phyloP scores from a whole-genome alignment of 352 stramenopile genomes.

The Pythium guiyangense region DNA sequence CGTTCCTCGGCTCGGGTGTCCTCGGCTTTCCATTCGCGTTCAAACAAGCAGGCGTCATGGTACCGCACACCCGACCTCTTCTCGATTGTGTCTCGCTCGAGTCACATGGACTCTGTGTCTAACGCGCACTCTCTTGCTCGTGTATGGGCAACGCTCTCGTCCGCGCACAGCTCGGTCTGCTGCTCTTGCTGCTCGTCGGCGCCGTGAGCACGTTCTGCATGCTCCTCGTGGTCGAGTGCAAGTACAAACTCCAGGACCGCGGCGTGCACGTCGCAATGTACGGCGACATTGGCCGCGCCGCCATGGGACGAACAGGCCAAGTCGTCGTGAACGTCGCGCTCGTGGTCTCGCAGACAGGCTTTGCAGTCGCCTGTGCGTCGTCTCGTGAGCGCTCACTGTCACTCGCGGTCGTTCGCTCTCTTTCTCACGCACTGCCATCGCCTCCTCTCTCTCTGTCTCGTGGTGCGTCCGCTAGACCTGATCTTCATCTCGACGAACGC shows the following conservation, averaged over 20 bases:
- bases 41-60: conserved; percentile 79
- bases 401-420: no score
- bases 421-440: no score
- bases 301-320: conserved; percentile 64
- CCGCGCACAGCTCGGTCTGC: conserved; percentile 32
- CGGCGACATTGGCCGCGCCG: conserved; percentile 80
- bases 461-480: conserved; percentile 41
- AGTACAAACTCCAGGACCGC: conserved; percentile 62
- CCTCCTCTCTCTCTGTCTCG: no score
- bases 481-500: conserved; percentile 84
- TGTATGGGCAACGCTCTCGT: not conserved
- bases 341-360: conserved; percentile 85
- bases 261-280: conserved; percentile 61
- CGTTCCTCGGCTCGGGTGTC: conserved; percentile 90
- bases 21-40: conserved; percentile 91
- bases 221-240: conserved; percentile 75
- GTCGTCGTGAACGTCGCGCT: conserved; percentile 80
- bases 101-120: no score
- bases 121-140: not conserved
- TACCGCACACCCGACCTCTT: conserved; percentile 17
- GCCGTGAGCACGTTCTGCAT: conserved; percentile 64
- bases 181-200: conserved; percentile 44
- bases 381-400: no score
- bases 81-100: not conserved
- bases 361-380: conserved; percentile 80